Conservation (phyloP, 495 filamentous ascomycete species). For the Echria macrotheca region DNA sequence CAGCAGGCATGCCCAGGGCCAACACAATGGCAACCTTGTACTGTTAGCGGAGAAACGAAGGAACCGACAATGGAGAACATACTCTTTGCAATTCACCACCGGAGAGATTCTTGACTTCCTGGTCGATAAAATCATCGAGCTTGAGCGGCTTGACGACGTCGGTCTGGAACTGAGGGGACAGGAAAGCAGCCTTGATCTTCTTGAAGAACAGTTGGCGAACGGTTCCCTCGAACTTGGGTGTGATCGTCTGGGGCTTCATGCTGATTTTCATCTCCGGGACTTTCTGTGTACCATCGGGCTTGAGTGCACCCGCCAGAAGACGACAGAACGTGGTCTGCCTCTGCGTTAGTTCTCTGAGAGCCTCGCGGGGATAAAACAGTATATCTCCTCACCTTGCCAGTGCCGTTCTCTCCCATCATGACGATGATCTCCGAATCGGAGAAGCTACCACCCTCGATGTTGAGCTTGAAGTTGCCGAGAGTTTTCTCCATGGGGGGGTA, state of each 20-base stretch:
- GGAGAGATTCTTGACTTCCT: slow-evolving; percentile 97
- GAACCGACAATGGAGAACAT: no score
- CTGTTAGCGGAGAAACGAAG: slow-evolving; percentile 3
- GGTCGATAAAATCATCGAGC: slow-evolving; percentile 97
- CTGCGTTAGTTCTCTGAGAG: slow-evolving; percentile 74
- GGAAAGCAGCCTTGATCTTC: slow-evolving; percentile 94
- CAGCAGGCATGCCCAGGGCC: slow-evolving; percentile 89
- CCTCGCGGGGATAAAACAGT: slow-evolving; percentile 49
- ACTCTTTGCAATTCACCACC: slow-evolving; percentile 95
- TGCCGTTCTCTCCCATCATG: slow-evolving; percentile 99
- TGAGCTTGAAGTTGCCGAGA: slow-evolving; percentile 80
- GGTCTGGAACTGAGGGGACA: slow-evolving; percentile 96
- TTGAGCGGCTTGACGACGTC: slow-evolving; percentile 98
- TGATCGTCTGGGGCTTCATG: slow-evolving; percentile 99
- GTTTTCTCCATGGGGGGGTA: slow-evolving; percentile 95
- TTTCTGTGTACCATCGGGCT: slow-evolving; percentile 70
- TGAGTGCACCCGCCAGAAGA: slow-evolving; percentile 85
- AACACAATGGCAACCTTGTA: slow-evolving; percentile 81
- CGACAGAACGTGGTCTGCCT: slow-evolving; percentile 97
- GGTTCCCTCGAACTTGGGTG: slow-evolving; percentile 94
- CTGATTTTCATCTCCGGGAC: slow-evolving; percentile 93
- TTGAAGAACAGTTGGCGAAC: slow-evolving; percentile 69
- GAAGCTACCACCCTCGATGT: slow-evolving; percentile 75
- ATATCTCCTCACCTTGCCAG: slow-evolving; percentile 32
- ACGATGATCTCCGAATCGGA: slow-evolving; percentile 98